These are phyloP conservation scores for Lichtheimia ornata DNA, from an alignment of 371 early-diverging fungal genomes.

Conservation along the genomic window DNA sequence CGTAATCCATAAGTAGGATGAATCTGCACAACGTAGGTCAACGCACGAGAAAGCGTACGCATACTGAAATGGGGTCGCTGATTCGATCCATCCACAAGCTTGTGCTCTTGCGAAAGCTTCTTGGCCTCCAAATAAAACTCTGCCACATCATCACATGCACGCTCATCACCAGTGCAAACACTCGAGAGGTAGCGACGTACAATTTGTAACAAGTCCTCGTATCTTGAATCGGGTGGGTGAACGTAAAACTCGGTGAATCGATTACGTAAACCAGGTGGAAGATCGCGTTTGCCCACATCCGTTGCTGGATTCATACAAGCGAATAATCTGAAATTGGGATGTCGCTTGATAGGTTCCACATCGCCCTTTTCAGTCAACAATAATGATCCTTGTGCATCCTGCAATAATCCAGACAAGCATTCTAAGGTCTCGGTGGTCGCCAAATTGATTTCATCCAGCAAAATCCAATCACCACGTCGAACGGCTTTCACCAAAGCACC, in stretches of 20 bases:
- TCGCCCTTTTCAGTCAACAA: constrained; percentile 93
- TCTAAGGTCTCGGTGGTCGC: constrained; percentile 95
- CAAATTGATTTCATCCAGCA: constrained; percentile 99
- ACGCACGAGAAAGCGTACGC: constrained; percentile 91
- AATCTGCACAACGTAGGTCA: constrained; percentile 81
- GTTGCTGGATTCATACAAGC: constrained; percentile 99
- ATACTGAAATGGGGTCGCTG: constrained; percentile 92
- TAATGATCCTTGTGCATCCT: constrained; percentile 79
- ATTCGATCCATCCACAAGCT: constrained; percentile 89
- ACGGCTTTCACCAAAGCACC: constrained; percentile 94
- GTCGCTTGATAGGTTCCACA: constrained; percentile 82
- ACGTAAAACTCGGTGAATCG: constrained; percentile 96
- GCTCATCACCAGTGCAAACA: constrained; percentile 63
- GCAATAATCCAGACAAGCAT: constrained; percentile 87
- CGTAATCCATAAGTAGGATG: constrained; percentile 75
- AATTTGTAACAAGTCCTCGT: constrained; percentile 83
- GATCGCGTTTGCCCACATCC: constrained; percentile 97
- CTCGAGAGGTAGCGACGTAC: constrained; percentile 75
- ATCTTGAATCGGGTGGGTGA: constrained; percentile 84
- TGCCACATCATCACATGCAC: constrained; percentile 73
- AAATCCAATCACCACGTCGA: constrained; percentile 92
- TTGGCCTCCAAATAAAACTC: constrained; percentile 87
- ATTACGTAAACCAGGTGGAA: constrained; percentile 89
- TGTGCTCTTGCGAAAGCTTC: constrained; percentile 66
- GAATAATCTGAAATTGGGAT: constrained; percentile 96